phyloP scores from a whole-genome alignment of 176 grass and related monocot species.

The Calamus simplicifolius region DNA sequence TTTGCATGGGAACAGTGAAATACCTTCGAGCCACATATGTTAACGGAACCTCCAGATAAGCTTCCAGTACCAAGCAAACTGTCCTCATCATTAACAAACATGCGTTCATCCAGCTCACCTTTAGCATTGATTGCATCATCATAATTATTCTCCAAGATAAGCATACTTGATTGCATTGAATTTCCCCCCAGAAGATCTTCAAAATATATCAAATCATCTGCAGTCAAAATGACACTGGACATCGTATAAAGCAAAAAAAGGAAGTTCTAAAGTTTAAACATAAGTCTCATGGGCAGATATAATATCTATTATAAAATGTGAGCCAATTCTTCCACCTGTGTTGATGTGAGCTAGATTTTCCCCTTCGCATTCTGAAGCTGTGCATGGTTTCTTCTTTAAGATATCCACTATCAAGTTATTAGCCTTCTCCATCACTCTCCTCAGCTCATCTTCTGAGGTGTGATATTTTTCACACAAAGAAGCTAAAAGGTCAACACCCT shows the following conservation, averaged over 20 bases:
- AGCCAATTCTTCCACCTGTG: slow-evolving; percentile 48
- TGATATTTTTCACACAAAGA: slow-evolving; percentile 83
- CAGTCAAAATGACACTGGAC: not conserved
- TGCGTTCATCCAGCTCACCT: slow-evolving; percentile 83
- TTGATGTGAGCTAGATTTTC: slow-evolving; percentile 56
- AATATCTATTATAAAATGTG: too few species aligned
- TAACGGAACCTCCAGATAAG: slow-evolving; percentile 76
- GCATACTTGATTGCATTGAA: slow-evolving; percentile 59
- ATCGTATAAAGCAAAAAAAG: not conserved
- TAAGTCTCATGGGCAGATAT: too few species aligned
- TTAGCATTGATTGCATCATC: slow-evolving; percentile 58
- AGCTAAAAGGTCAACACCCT: slow-evolving; percentile 68
- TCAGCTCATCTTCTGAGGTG: slow-evolving; percentile 85
- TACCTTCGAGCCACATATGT: slow-evolving; percentile 80
- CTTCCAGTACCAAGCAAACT: slow-evolving; percentile 90
- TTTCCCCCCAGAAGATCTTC: slow-evolving; percentile 64
- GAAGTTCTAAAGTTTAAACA: too few species aligned
- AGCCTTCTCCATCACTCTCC: slow-evolving; percentile 63
- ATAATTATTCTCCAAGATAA: slow-evolving; percentile 80
- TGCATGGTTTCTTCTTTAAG: slow-evolving; percentile 68
- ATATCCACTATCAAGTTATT: slow-evolving; percentile 67
- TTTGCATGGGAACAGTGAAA: slow-evolving; percentile 5
- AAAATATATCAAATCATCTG: slow-evolving; percentile 83
- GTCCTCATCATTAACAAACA: slow-evolving; percentile 86
- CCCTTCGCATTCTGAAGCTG: slow-evolving; percentile 31